These are phyloP conservation scores for Dactylellina leptospora DNA, from an alignment of 2,329 filamentous ascomycete species.

Conservation along the genomic window DNA sequence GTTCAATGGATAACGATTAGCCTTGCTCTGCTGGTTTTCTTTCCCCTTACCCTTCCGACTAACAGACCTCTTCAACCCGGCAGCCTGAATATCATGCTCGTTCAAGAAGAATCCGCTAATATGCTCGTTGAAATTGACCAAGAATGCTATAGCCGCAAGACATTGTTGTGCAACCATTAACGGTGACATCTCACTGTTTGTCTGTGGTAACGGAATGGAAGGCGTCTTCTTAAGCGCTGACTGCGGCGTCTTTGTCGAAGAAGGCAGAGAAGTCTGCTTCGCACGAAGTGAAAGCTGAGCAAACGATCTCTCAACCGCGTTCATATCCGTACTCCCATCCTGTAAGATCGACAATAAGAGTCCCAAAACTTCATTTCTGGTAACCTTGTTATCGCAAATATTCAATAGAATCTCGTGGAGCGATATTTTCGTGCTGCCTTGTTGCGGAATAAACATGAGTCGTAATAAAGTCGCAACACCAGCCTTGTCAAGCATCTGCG, in stretches of 20 bases:
- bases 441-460: conserved; percentile 97
- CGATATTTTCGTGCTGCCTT: conserved; percentile 82
- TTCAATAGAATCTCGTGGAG: conserved; percentile 88
- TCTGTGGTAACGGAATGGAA: conserved; percentile 63
- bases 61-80: conserved; percentile 75
- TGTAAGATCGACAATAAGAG: conserved; percentile 92
- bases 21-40: conserved; percentile 71
- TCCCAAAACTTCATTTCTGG: conserved; percentile 90
- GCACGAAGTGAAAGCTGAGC: conserved; percentile 90
- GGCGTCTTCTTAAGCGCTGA: conserved; percentile 76
- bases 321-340: conserved; percentile 91
- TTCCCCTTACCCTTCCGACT: conserved; percentile 88
- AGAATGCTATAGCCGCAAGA: conserved; percentile 80
- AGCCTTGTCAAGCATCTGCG: conserved; percentile 96
- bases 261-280: conserved; percentile 67
- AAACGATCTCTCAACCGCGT: conserved; percentile 94
- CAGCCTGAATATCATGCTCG: conserved; percentile 83
- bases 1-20: conserved; percentile 89
- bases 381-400: conserved; percentile 95
- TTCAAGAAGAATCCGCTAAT: conserved; percentile 92
- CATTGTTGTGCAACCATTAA: conserved; percentile 96
- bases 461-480: conserved; percentile 94
- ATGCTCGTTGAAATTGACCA: conserved; percentile 84
- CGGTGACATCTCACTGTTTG: conserved; percentile 88
- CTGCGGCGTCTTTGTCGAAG: conserved; percentile 62